Conservation (phyloP, 164 flowering plant genomes). For the Aristolochia contorta region DNA sequence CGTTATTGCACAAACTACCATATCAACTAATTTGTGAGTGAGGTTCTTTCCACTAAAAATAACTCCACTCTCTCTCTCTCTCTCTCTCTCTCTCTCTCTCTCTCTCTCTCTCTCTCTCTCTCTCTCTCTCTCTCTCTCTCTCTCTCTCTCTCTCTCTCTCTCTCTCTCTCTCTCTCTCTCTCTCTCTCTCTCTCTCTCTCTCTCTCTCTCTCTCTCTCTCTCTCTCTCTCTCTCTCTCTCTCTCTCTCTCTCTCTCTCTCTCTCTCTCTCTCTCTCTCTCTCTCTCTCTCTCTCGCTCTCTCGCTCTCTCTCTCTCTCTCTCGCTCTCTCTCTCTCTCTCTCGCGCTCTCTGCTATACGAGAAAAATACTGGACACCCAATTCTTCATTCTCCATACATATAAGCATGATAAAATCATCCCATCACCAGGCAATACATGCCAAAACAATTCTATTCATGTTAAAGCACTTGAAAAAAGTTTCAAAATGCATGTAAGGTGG, state of each 20-base stretch:
- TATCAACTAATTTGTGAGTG: too few species aligned
- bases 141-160: background rate
- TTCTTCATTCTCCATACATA: too few species aligned
- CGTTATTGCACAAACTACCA: too few species aligned
- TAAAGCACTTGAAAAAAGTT: too few species aligned
- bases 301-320: background rate
- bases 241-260: background rate
- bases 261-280: background rate
- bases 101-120: background rate
- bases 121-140: background rate
- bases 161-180: background rate
- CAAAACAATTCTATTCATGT: too few species aligned
- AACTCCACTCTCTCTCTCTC: background rate
- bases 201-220: background rate
- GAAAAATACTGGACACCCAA: too few species aligned
- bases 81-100: background rate
- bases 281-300: background rate
- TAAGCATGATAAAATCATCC: too few species aligned
- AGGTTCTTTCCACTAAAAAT: too few species aligned
- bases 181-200: background rate
- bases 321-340: too few species aligned
- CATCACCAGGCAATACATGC: too few species aligned
- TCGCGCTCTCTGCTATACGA: too few species aligned
- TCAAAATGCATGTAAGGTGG: too few species aligned
- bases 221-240: background rate